These are phyloP conservation scores for Colletotrichum salicis DNA, from an alignment of 2,329 filamentous ascomycete genomes.

Conservation along the genomic window DNA sequence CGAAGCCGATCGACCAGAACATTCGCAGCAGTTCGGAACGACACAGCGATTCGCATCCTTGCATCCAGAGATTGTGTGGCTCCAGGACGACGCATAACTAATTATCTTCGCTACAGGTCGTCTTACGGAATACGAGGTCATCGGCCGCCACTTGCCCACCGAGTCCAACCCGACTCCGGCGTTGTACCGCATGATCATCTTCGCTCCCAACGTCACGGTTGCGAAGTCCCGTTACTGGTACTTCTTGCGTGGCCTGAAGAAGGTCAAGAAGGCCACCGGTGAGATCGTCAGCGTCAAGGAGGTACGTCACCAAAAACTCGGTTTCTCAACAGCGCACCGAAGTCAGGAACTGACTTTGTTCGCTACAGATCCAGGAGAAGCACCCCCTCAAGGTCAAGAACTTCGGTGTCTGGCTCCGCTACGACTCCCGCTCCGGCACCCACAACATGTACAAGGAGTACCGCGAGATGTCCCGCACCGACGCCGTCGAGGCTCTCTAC, in stretches of 20 bases:
- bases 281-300: slow-evolving; percentile 98
- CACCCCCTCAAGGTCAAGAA: slow-evolving; percentile 99
- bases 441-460: slow-evolving; percentile 99
- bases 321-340: neutral
- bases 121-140: slow-evolving; percentile 99
- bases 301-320: slow-evolving; percentile 67
- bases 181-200: slow-evolving; percentile 99
- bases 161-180: slow-evolving; percentile 97
- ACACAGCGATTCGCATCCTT: neutral
- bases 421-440: slow-evolving; percentile 99
- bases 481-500: slow-evolving; percentile 97
- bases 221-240: slow-evolving; percentile 99
- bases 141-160: slow-evolving; percentile 98
- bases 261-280: slow-evolving; percentile 99
- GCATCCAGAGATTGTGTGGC: neutral
- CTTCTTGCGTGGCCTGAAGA: slow-evolving; percentile 98
- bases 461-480: slow-evolving; percentile 96
- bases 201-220: slow-evolving; percentile 96
- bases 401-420: slow-evolving; percentile 99
- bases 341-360: neutral
- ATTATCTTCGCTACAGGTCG: slow-evolving; percentile 74
- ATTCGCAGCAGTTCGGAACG: neutral
- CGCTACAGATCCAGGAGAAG: slow-evolving; percentile 87
- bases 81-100: slow-evolving; percentile 41
- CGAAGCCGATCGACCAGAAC: neutral